Evolutionary conservation across 192 early-diverging fungal genomes (phyloP), one percentile per base, ranked within the genome.

Genomic region (Entomortierella parvispora): DNA sequence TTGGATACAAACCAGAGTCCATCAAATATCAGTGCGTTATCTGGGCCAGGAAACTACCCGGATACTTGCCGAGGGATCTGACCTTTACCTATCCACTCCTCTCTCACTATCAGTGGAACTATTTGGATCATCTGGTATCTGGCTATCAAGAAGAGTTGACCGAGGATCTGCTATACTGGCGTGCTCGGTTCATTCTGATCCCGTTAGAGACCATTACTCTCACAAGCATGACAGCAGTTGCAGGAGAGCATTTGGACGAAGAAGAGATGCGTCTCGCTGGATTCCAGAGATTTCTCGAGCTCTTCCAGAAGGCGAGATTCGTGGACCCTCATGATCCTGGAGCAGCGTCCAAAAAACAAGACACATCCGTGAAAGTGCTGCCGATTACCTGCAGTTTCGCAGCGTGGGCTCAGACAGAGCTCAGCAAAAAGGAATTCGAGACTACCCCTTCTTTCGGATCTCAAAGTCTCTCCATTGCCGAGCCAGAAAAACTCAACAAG

Each of bases 91-190:
- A 98, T 79, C 91, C 97, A 17, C 78, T 78, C 12, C 64, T 92
- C 22, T 79, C 89, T 4, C 84, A 89, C 45, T 95, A 96, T 77
- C 91, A 93, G 34, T 99, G 97, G 97, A 99, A 97, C 67, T 93
- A 91, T 45, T 82, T 97, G 28, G 97, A 99, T 79, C 91, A 92
- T 56, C 81, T 96, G 28, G 90, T 97, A n/a, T 85, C 93, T 20
- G 96, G 96, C 34, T 92, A 94, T 61, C 90, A 92, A 67, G 89
- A 93, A 28, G 90, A 90, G 25, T 82, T 95, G 50, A 93, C 86
- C 0, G 93, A 95, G 58, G 82, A 87, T 15, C 64, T 95, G 12
- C 84, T 90, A 60, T 99, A 92, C 80, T 97, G 94, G 93, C 83
- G 96, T 10, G 88, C 94, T 0, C 85, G 97, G 3, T 98, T 97